Conservation (phyloP, 1,139 yeast species). For the Casaregolazyma lundiana region DNA sequence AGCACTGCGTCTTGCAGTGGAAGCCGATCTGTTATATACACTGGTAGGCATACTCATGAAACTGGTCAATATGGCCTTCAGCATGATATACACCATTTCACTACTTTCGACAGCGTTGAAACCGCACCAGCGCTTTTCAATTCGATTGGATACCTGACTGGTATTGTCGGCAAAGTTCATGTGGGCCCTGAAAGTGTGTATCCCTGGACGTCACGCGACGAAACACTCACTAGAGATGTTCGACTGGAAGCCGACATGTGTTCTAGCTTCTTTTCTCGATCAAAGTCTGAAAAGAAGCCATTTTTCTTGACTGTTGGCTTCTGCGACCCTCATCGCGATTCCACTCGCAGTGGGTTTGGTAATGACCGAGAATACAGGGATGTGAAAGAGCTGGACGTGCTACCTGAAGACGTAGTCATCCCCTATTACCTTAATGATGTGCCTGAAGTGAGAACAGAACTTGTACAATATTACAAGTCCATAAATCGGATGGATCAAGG, state of each 20-base stretch:
- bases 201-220: conserved; percentile 1
- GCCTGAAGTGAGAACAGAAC: background rate
- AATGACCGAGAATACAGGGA: too few species aligned
- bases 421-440: background rate
- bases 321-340: too few species aligned
- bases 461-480: background rate
- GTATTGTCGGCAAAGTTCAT: conserved; percentile 1
- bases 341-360: too few species aligned
- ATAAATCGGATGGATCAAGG: conserved; percentile 47
- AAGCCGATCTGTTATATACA: too few species aligned
- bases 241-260: background rate
- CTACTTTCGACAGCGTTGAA: background rate
- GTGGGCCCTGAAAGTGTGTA: background rate
- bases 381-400: background rate
- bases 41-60: too few species aligned
- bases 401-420: background rate
- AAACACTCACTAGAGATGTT: background rate
- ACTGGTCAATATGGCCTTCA: background rate
- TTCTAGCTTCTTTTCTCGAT: background rate
- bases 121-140: background rate
- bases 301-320: background rate
- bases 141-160: background rate
- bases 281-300: background rate
- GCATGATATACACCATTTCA: background rate
- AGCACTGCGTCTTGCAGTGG: too few species aligned